phyloP scores from a whole-genome alignment of 495 filamentous ascomycete genomes.

The Xylaria acuta region DNA sequence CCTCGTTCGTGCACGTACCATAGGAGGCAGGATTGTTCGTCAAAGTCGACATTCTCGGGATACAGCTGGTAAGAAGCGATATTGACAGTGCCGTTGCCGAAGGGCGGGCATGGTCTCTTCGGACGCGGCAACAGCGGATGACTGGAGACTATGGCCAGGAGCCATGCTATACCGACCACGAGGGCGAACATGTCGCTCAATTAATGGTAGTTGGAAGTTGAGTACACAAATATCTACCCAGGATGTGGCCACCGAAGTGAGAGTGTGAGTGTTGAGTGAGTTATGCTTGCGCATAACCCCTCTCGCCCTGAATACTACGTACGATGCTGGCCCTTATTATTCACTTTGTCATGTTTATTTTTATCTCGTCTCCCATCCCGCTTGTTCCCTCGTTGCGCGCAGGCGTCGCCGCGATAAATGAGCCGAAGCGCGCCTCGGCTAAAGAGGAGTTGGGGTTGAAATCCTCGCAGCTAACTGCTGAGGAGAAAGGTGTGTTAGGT shows the following conservation, averaged over 20 bases:
- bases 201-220: background rate
- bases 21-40: constrained; percentile 39
- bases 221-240: background rate
- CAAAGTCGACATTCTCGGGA: constrained; percentile 47
- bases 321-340: background rate
- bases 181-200: constrained; percentile 13
- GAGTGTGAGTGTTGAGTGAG: background rate
- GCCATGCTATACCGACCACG: constrained; percentile 19
- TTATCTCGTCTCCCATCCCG: background rate
- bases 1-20: constrained; percentile 13
- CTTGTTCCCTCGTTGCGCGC: background rate
- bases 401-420: background rate
- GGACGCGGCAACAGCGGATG: constrained; percentile 6
- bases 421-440: constrained; percentile 10
- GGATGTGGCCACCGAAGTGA: no score
- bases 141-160: constrained; percentile 17
- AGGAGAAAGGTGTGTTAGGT: background rate
- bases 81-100: constrained; percentile 37
- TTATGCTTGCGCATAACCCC: background rate
- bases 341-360: background rate
- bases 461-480: background rate
- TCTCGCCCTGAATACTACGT: background rate
- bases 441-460: background rate
- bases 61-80: constrained; percentile 45
- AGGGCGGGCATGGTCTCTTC: constrained; percentile 35